Evolutionary conservation across 202 grass and related monocot genomes (phyloP).

Genomic region (Saccharum hybrid): DNA sequence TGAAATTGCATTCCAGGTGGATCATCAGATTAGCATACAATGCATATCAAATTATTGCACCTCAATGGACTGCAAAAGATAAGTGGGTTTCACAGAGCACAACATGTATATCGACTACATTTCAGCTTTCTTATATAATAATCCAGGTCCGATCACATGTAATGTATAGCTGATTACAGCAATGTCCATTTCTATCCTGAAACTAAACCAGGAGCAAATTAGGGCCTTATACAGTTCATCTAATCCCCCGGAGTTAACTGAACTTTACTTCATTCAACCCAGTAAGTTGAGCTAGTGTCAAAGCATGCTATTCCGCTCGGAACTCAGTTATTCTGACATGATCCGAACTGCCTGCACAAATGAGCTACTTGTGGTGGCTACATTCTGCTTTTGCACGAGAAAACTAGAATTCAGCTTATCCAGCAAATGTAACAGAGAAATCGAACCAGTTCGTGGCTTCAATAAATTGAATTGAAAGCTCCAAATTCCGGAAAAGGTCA

Average conservation of each 20-base stretch:
- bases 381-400: background rate
- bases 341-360: slow-evolving; percentile 4
- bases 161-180: slow-evolving; percentile 8
- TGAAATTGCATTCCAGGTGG: slow-evolving; percentile 34
- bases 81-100: background rate
- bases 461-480: slow-evolving; percentile 6
- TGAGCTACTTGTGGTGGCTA: slow-evolving; percentile 14
- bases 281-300: slow-evolving; percentile 14
- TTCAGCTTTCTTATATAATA: background rate
- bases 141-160: background rate
- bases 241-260: slow-evolving; percentile 9
- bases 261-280: slow-evolving; percentile 15
- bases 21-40: slow-evolving; percentile 15
- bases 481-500: slow-evolving; percentile 16
- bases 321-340: slow-evolving; percentile 1
- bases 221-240: slow-evolving; percentile 8
- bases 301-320: background rate
- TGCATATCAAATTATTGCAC: slow-evolving; percentile 11
- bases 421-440: slow-evolving; percentile 21
- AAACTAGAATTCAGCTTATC: slow-evolving; percentile 29
- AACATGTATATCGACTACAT: slow-evolving; percentile 4
- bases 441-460: background rate
- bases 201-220: slow-evolving; percentile 33
- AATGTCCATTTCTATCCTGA: background rate
- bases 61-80: background rate